Base-by-base conservation (phyloP, 2,329 filamentous ascomycete genomes). In the Metarhizium humberi region DNA sequence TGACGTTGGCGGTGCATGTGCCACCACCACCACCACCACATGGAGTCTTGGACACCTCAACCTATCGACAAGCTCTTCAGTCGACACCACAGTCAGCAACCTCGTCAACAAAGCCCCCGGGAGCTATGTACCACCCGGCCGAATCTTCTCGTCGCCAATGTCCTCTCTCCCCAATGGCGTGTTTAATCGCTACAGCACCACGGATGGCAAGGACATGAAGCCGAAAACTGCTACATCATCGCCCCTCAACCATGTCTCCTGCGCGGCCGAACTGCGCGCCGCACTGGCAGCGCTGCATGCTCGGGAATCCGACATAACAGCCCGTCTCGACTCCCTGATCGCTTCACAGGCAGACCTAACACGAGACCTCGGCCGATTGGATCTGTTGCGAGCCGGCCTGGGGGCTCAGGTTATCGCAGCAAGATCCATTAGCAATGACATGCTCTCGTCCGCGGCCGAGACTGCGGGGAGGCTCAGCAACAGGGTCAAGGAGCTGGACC, bases 401-500 rank as follows among this genome's bases (percentile, higher is more conserved):
- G 91, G 91, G 56, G 84, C 90, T 5, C 94, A 97, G 67, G 88
- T 88, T 52, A 87, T 92, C 65, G 87, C 88, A 51, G 87, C 91
- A 14, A 84, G 92, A 59, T 79, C 85, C 48, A 87, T 99, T 66
- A 88, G 89, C 77, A 89, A 90, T 81, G 87, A 85, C 68, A 96
- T 96, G 88, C 86, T 99, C 57, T 86, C 90, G 45, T 82, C 85
- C 47, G 92, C 94, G 34, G 88, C 94, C 20, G 80, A 86, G 52
- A 97, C 92, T 38, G 94, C 94, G 3, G 85, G 85, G 54, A 84
- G 89, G 55, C 87, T 97, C 60, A 95, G 91, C 55, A 84, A 84
- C 65, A 88, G 91, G 53, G 94, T 99, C 55, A 91, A 89, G 68
- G 80, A 84, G 61, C 81, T 99, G 38, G 94, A 99, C 67, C 78